Evolutionary conservation across 1,139 yeast species (phyloP).

Genomic region (Magnusiomyces suaveolens): DNA sequence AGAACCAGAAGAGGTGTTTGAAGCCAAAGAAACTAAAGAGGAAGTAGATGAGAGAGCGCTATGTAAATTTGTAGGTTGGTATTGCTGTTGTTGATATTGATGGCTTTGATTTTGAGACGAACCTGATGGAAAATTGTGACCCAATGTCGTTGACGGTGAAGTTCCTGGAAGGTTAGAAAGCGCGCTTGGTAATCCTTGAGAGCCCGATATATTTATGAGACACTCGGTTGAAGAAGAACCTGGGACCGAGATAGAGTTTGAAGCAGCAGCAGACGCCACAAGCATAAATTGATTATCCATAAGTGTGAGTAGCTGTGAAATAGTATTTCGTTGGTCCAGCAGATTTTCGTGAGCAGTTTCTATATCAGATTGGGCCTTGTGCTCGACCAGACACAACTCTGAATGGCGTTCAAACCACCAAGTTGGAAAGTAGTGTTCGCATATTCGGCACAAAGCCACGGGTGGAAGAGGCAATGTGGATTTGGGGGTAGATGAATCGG

Average conservation of each 20-base stretch:
- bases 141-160: neutral
- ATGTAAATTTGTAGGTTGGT: neutral
- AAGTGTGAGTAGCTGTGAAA: slow-evolving; percentile 29
- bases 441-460: slow-evolving; percentile 75
- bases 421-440: slow-evolving; percentile 84
- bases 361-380: slow-evolving; percentile 71
- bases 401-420: slow-evolving; percentile 96
- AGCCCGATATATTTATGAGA: neutral
- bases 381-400: slow-evolving; percentile 79
- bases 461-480: slow-evolving; percentile 63
- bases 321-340: slow-evolving; percentile 56
- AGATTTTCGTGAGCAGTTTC: slow-evolving; percentile 68
- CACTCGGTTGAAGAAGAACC: slow-evolving; percentile 16
- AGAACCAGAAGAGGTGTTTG: slow-evolving; percentile 9
- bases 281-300: slow-evolving; percentile 9
- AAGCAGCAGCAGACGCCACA: neutral
- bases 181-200: slow-evolving; percentile 3
- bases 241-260: neutral
- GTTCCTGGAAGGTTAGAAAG: neutral
- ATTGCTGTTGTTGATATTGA: neutral
- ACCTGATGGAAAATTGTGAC: neutral
- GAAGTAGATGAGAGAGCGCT: slow-evolving; percentile 8
- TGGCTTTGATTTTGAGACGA: neutral
- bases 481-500: neutral
- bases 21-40: slow-evolving; percentile 9